Evolutionary conservation across 805 yeast species (phyloP).

Genomic region (Wilhelminamyces savonicus): DNA sequence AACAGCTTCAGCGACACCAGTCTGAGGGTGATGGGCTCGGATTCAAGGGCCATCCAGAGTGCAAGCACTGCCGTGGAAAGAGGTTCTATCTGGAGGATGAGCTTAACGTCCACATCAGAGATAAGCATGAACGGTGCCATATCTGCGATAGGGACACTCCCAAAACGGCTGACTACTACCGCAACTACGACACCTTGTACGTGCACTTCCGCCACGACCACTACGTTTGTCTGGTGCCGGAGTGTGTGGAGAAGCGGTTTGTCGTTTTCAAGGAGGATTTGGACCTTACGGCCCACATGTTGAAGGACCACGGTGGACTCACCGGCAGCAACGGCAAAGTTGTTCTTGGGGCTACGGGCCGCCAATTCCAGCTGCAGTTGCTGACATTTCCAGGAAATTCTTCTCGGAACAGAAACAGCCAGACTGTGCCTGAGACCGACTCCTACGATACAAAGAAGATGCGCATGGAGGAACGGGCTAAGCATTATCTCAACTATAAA

Average conservation of each 20-base stretch:
- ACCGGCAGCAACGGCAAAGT: slow-evolving; percentile 39
- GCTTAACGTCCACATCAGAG: slow-evolving; percentile 72
- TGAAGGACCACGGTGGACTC: slow-evolving; percentile 69
- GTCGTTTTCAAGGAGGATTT: slow-evolving; percentile 85
- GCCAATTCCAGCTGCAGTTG: slow-evolving; percentile 52
- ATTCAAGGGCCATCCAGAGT: slow-evolving; percentile 83
- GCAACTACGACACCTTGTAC: slow-evolving; percentile 67
- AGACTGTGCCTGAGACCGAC: slow-evolving; percentile 22
- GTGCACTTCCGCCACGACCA: slow-evolving; percentile 72
- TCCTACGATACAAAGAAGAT: slow-evolving; percentile 44
- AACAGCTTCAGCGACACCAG: slow-evolving; percentile 65
- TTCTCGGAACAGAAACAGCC: slow-evolving; percentile 6
- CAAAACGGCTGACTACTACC: slow-evolving; percentile 54
- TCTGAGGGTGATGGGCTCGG: slow-evolving; percentile 67
- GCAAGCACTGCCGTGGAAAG: slow-evolving; percentile 69
- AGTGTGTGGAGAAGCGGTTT: slow-evolving; percentile 83
- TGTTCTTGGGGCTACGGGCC: slow-evolving; percentile 30
- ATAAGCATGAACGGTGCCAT: slow-evolving; percentile 81
- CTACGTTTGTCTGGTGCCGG: slow-evolving; percentile 66
- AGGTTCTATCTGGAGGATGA: slow-evolving; percentile 89
- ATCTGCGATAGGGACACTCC: slow-evolving; percentile 77
- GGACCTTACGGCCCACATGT: slow-evolving; percentile 83
- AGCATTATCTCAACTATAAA: slow-evolving; percentile 63
- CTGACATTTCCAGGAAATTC: slow-evolving; percentile 45
- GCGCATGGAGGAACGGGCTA: slow-evolving; percentile 80